Evolutionary conservation across 2,329 filamentous ascomycete genomes (phyloP), one percentile per base, ranked within the genome.

Genomic region (Zymoseptoria crescenta): DNA sequence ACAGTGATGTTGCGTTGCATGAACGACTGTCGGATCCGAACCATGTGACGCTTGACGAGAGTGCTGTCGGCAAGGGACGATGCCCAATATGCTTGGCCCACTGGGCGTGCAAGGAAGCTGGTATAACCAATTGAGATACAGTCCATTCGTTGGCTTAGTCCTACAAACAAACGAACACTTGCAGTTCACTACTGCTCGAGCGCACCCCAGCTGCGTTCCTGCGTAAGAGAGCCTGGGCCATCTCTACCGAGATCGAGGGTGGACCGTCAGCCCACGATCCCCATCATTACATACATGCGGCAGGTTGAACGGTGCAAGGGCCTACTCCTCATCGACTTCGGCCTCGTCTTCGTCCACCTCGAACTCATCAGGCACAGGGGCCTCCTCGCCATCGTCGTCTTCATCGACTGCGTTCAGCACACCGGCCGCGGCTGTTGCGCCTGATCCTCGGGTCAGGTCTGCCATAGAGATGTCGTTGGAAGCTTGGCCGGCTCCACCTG

Each of bases 321-420:
- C 20, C 24, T 54, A 41, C 41, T 29, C 24, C 16, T 57, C 54
- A 54, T 70, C 63, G 49, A 73, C 75, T 28, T 76, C 75, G 8
- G 72, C 75, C 53, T 84, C 84, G 2, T 79, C 81, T 56, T 90
- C 88, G 67, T 87, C 85, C 73, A 94, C 92, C 61, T 93, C 88
- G 74, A 94, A 94, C 55, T 89, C 86, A 9, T 77, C 76, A 4
- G 89, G 90, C 6, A 84, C 73, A 45, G 81, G 77, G 1, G 89
- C 89, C 71, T 93, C 89, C 67, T 88, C 86, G 10, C 83, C 86
- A 35, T 81, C 86, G 62, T 90, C 87, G 68, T 93, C 89, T 74
- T 97, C 93, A 68, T 96, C 92, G 3, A 96, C 85, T 5, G 91
- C 87, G 3, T 88, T 96, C 66, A 96, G 77, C 1, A 95, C 89